These are phyloP conservation scores for Biscutella laevigata DNA, from an alignment of 441 rosid genomes.

Conservation along the genomic window DNA sequence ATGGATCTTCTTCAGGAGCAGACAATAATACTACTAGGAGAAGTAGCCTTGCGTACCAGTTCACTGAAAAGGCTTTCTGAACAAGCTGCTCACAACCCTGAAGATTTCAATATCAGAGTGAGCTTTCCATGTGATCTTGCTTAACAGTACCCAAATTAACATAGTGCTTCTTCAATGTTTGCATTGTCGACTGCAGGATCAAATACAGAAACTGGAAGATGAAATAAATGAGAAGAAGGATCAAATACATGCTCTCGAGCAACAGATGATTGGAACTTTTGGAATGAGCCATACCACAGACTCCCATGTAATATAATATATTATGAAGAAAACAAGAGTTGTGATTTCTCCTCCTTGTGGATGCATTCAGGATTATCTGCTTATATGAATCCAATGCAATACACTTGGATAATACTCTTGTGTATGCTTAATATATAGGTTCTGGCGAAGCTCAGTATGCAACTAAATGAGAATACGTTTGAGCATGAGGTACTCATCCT, in stretches of 20 bases:
- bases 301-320: constrained; percentile 42
- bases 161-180: constrained; percentile 17
- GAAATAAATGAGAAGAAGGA: constrained; percentile 77
- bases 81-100: constrained; percentile 55
- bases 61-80: constrained; percentile 76
- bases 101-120: constrained; percentile 54
- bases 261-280: constrained; percentile 68
- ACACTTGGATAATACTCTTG: not conserved
- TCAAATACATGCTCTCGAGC: constrained; percentile 64
- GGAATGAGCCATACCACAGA: constrained; percentile 37
- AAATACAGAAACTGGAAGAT: constrained; percentile 61
- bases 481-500: constrained; percentile 67
- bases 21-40: constrained; percentile 84
- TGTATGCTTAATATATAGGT: constrained; percentile 44
- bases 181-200: constrained; percentile 43
- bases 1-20: constrained; percentile 95
- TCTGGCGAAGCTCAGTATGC: constrained; percentile 61
- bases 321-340: constrained; percentile 6
- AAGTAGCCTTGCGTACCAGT: constrained; percentile 75
- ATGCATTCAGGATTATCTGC: not conserved
- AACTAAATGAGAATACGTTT: constrained; percentile 71
- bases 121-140: constrained; percentile 19
- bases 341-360: no score
- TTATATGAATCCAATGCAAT: constrained; percentile 15
- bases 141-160: constrained; percentile 14